phyloP scores from a whole-genome alignment of 768 basidiomycete genomes.

The Podaxis pistillaris region DNA sequence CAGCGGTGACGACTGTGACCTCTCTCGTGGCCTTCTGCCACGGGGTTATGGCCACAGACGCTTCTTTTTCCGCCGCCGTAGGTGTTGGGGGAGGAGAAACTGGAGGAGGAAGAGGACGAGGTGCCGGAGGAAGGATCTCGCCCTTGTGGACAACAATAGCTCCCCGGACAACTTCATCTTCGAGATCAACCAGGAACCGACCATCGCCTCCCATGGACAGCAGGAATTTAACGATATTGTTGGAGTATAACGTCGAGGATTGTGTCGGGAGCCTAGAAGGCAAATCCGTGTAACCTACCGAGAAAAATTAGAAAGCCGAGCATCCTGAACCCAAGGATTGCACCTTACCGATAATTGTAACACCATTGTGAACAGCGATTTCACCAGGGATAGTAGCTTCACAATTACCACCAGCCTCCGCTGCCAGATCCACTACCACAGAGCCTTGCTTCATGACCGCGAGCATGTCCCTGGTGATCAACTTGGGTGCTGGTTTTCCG shows the following conservation, averaged over 20 bases:
- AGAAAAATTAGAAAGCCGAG: slow-evolving; percentile 8
- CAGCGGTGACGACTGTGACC: slow-evolving; percentile 69
- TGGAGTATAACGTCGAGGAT: slow-evolving; percentile 86
- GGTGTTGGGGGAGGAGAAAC: slow-evolving; percentile 48
- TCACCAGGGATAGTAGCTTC: slow-evolving; percentile 80
- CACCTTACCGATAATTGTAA: slow-evolving; percentile 73
- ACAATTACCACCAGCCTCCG: slow-evolving; percentile 90
- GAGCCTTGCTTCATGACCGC: slow-evolving; percentile 92
- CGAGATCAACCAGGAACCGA: slow-evolving; percentile 65
- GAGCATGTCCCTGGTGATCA: slow-evolving; percentile 85
- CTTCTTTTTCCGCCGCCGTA: slow-evolving; percentile 38
- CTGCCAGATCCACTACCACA: slow-evolving; percentile 82
- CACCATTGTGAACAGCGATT: slow-evolving; percentile 64
- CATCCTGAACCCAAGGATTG: not conserved
- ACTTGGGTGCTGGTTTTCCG: slow-evolving; percentile 81
- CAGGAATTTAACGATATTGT: slow-evolving; percentile 89
- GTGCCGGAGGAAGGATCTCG: slow-evolving; percentile 60
- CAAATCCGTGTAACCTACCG: slow-evolving; percentile 75
- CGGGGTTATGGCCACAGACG: slow-evolving; percentile 70
- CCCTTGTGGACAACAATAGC: slow-evolving; percentile 75
- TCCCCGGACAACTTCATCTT: slow-evolving; percentile 83
- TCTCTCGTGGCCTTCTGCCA: slow-evolving; percentile 82
- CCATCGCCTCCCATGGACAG: slow-evolving; percentile 70
- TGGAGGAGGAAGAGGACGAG: slow-evolving; percentile 67
- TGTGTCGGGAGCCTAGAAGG: slow-evolving; percentile 89